Evolutionary conservation across 768 basidiomycete genomes (phyloP), one percentile per base, ranked within the genome.

Genomic region (Boletales sp.): DNA sequence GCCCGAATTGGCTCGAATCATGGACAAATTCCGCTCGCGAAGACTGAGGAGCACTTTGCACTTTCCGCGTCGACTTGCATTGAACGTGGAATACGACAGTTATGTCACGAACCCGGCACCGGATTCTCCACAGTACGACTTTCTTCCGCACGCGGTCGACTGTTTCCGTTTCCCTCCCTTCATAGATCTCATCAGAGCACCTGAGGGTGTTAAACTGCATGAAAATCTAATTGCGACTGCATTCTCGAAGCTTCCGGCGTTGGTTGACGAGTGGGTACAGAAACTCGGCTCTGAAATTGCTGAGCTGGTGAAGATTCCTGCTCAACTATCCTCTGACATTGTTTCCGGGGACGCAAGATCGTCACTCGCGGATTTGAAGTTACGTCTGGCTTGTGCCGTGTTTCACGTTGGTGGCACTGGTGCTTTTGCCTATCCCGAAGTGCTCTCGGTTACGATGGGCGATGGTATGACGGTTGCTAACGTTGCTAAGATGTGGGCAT

Each of bases 121-220:
- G 5, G 46, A 49, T 41, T 21, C 46, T 12, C 53, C 33, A 10
- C 31, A 19, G 8, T 35, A 45, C 17, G 48, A 45, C 18, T 35
- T 59, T 15, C 50, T 59, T 9, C 60, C 60, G n/a, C 57, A 59
- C 25, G 47, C 50, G 18, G 49, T 18, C 12, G 54, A 61, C 32
- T 28, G 59, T 31, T 14, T 39, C n/a, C 41, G 44, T 2, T 45
- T 59, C 18, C 38, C 61, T 34, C 40, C 38, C 4, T 62, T 61
- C 21, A 45, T n/a, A 31, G 44, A 48, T 13, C 28, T 50, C 12
- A 51, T 62, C 39, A 44, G 30, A 15, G 18, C 41, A 6, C 46
- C 49, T 1, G 51, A 52, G 12, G 50, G 18, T 14, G 4, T 38
- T 18, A 17, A 6, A 12, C 6, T 17, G 12, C n/a, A 48, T 1